Conservation (phyloP, 192 early-diverging fungal genomes). For the Dissophora ornata region DNA sequence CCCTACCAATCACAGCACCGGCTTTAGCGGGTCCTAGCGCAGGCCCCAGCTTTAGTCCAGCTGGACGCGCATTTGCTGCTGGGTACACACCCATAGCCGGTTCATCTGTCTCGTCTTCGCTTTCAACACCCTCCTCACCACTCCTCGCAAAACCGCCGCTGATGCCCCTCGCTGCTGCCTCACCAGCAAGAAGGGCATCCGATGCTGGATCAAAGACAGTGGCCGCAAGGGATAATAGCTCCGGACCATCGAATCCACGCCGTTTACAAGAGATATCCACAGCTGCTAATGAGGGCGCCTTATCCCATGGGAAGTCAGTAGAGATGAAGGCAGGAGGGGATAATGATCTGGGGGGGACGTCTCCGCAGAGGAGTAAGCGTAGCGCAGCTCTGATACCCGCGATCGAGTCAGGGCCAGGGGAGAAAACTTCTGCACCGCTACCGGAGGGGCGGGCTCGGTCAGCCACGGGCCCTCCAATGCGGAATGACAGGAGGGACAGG, state of each 20-base stretch:
- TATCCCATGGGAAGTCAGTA: neutral
- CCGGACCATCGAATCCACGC: neutral
- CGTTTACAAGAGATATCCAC: neutral
- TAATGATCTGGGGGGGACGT: neutral
- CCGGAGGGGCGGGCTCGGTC: neutral
- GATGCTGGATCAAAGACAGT: neutral
- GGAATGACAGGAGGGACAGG: neutral
- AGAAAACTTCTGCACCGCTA: neutral
- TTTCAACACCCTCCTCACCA: neutral
- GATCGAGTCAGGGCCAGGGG: slow-evolving; percentile 22
- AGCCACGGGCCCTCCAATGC: neutral
- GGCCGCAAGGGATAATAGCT: no score
- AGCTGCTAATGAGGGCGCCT: neutral
- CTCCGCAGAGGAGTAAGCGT: neutral
- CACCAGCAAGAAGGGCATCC: neutral
- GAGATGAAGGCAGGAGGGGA: neutral
- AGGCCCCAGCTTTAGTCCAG: neutral
- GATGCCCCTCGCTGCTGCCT: neutral
- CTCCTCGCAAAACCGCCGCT: neutral
- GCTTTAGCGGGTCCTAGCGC: neutral
- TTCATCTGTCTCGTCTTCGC: neutral
- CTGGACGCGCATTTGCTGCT: no score
- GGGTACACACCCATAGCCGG: no score
- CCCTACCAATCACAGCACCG: slow-evolving; percentile 28
- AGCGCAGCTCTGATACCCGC: slow-evolving; percentile 5